These are phyloP conservation scores for Paracoccidioides lutzii DNA, from an alignment of 2,329 filamentous ascomycete species.

Conservation along the genomic window DNA sequence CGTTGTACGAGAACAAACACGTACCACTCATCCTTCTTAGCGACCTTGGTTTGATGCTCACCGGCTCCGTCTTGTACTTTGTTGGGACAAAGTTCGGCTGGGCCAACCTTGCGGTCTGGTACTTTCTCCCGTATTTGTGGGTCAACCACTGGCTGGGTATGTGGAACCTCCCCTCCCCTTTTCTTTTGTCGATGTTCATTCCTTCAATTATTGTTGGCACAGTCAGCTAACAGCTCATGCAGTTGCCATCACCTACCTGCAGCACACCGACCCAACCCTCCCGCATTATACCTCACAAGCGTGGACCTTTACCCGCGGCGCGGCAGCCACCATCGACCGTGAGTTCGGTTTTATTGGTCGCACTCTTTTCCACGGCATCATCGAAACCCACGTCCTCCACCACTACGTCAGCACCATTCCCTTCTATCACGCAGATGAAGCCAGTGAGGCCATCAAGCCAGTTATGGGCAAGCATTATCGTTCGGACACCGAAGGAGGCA, in stretches of 20 bases:
- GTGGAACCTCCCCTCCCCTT: slow-evolving; percentile 25
- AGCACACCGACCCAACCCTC: slow-evolving; percentile 89
- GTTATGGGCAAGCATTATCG: slow-evolving; percentile 97
- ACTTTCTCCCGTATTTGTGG: slow-evolving; percentile 89
- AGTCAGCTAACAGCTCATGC: slow-evolving; percentile 5
- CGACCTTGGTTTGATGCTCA: slow-evolving; percentile 65
- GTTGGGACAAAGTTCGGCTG: slow-evolving; percentile 70
- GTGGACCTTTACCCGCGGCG: slow-evolving; percentile 90
- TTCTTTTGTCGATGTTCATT: neutral
- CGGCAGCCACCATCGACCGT: slow-evolving; percentile 89
- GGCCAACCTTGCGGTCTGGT: slow-evolving; percentile 84
- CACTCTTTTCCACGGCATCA: slow-evolving; percentile 82
- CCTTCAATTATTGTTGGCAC: neutral
- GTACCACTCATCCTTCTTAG: slow-evolving; percentile 75
- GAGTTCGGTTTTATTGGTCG: slow-evolving; percentile 95
- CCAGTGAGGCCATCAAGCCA: slow-evolving; percentile 81
- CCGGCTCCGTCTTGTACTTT: slow-evolving; percentile 47
- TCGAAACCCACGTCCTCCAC: slow-evolving; percentile 95
- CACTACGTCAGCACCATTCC: slow-evolving; percentile 95
- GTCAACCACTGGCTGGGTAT: slow-evolving; percentile 98
- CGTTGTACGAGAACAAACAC: slow-evolving; percentile 83
- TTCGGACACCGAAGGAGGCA: slow-evolving; percentile 61
- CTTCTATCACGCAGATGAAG: slow-evolving; percentile 93
- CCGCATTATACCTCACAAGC: slow-evolving; percentile 78
- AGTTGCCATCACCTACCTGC: slow-evolving; percentile 95